These are phyloP conservation scores for Corrigiola litoralis DNA, from an alignment of 179 eudicot species.

Conservation along the genomic window DNA sequence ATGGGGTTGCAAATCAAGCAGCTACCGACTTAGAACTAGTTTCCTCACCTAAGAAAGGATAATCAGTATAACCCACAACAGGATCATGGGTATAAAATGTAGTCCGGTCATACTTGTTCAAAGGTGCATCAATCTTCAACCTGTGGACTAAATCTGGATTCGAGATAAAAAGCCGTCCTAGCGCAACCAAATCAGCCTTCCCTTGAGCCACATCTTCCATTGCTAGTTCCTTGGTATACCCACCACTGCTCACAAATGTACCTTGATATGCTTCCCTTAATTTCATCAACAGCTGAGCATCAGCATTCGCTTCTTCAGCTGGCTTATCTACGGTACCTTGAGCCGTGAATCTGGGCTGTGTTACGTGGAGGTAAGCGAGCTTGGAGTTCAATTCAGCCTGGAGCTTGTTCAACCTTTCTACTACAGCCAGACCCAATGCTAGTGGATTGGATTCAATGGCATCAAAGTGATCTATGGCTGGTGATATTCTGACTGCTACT, in stretches of 20 bases:
- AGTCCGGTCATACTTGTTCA: constrained; percentile 47
- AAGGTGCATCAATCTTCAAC: constrained; percentile 50
- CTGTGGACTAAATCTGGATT: constrained; percentile 71
- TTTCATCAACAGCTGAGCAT: constrained; percentile 31
- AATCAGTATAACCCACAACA: constrained; percentile 72
- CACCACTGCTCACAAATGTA: constrained; percentile 66
- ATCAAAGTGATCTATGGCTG: constrained; percentile 64
- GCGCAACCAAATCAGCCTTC: constrained; percentile 66
- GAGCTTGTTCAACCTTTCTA: constrained; percentile 51
- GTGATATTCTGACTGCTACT: constrained; percentile 61
- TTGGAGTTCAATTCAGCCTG: constrained; percentile 38
- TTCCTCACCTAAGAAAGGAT: constrained; percentile 46
- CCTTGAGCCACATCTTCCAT: constrained; percentile 57
- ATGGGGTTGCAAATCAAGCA: background rate
- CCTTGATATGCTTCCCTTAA: constrained; percentile 52
- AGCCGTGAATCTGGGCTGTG: constrained; percentile 64
- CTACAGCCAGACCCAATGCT: constrained; percentile 55
- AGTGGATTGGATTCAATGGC: constrained; percentile 68
- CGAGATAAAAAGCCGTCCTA: constrained; percentile 59
- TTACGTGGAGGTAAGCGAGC: constrained; percentile 62
- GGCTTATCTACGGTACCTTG: constrained; percentile 42
- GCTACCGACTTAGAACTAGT: background rate
- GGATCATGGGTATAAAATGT: constrained; percentile 74
- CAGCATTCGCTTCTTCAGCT: constrained; percentile 26
- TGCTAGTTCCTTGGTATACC: constrained; percentile 51